Evolutionary conservation across 2,329 filamentous ascomycete genomes (phyloP).

Genomic region (Paracoccidioides brasiliensis): DNA sequence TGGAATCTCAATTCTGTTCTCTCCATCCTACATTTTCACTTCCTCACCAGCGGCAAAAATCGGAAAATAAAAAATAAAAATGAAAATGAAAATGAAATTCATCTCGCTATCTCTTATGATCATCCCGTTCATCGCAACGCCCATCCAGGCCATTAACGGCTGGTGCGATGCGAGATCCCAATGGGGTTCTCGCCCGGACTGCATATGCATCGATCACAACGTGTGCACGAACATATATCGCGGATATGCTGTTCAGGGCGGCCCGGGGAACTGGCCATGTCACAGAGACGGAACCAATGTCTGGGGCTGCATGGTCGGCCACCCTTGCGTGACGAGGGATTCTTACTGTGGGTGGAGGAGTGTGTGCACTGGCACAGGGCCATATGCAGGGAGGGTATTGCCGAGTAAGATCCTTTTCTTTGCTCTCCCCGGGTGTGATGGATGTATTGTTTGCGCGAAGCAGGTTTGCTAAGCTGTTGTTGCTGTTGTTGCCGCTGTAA

Average conservation of each 20-base stretch:
- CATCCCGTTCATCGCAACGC: neutral
- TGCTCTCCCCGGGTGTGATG: neutral
- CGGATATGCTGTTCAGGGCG: neutral
- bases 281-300: neutral
- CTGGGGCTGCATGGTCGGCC: neutral
- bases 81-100: neutral
- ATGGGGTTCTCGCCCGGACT: neutral
- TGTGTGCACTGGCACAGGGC: neutral
- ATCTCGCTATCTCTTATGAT: neutral
- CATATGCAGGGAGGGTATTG: neutral
- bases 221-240: neutral
- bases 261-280: neutral
- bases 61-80: neutral
- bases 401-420: neutral
- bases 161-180: neutral
- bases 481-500: neutral
- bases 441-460: neutral
- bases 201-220: slow-evolving; percentile 2
- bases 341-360: slow-evolving; percentile 2
- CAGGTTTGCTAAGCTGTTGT: neutral
- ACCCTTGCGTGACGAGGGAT: neutral
- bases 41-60: neutral
- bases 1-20: no score
- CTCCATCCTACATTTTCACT: no score
- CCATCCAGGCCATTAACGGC: neutral